Evolutionary conservation across 2,329 filamentous ascomycete genomes (phyloP).

Genomic region (Aureobasidium sp.): DNA sequence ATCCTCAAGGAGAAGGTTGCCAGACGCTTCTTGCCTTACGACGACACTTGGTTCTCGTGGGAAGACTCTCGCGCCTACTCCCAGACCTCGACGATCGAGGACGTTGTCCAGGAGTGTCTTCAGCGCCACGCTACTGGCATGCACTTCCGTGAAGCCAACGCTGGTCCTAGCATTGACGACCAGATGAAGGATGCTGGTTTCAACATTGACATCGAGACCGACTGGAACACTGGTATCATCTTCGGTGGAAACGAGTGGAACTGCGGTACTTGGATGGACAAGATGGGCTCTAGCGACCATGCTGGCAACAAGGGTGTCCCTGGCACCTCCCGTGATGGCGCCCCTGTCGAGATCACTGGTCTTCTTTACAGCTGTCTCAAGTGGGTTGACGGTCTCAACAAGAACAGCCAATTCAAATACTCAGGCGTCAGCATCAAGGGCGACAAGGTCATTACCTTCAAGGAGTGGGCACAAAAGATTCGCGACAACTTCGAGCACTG

Average conservation of each 20-base stretch:
- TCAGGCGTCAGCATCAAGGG: conserved; percentile 52
- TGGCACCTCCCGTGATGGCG: conserved; percentile 92
- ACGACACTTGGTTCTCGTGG: conserved; percentile 85
- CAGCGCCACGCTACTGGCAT: conserved; percentile 86
- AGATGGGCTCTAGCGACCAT: conserved; percentile 96
- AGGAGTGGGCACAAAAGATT: conserved; percentile 71
- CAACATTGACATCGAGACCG: conserved; percentile 80
- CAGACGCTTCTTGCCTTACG: conserved; percentile 84
- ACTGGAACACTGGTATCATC: conserved; percentile 84
- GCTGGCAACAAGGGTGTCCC: conserved; percentile 89
- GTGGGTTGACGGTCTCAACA: conserved; percentile 65
- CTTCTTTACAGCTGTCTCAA: conserved; percentile 80
- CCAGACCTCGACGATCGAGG: conserved; percentile 69
- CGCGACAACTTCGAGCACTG: conserved; percentile 83
- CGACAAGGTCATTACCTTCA: conserved; percentile 54
- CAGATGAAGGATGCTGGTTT: conserved; percentile 94
- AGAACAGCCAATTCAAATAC: conserved; percentile 63
- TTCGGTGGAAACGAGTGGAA: conserved; percentile 92
- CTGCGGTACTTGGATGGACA: conserved; percentile 99
- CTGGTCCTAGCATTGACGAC: conserved; percentile 74
- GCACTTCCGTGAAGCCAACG: conserved; percentile 90
- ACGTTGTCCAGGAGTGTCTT: conserved; percentile 86
- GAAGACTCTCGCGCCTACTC: conserved; percentile 83
- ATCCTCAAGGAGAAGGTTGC: conserved; percentile 70
- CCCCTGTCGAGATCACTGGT: conserved; percentile 90